Evolutionary conservation across 2,329 filamentous ascomycete species (phyloP), one percentile per base, ranked within the genome.

Genomic region (Didymella segeticola): DNA sequence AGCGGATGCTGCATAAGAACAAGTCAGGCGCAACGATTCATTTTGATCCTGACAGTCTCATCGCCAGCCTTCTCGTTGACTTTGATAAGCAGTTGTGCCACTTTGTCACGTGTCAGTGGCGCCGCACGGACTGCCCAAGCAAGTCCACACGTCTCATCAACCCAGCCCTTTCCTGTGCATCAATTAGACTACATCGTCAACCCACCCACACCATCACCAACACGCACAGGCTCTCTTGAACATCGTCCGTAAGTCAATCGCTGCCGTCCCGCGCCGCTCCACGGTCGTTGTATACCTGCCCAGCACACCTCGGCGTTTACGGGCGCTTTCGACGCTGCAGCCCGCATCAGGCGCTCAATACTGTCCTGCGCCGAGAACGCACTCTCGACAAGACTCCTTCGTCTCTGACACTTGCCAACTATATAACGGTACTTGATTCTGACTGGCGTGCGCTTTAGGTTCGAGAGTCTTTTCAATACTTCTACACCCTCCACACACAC

Each of bases 161-260:
- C 64, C 69, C 67, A 70, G 69, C 70, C 66, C 70, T 62, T 66
- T 69, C 67, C 67, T 67, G 69, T 69, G 70, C 71, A 73, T 72
- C 71, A 70, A 67, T 71, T 72, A 75, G 66, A 74, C 65, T 66
- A 63, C 72, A 69, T 67, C 68, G 51, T 69, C 69, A 63, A 66
- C 61, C 63, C 62, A 64, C 66, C 58, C 62, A 61, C 66, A 60
- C 67, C 70, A 73, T 73, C 69, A 60, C 64, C 64, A 68, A 68
- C 67, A 60, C 65, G 68, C 55, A 57, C 66, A 53, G 63, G 53
- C 64, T 64, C 69, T 73, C 69, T 72, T 71, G 69, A 69, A 68
- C 71, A 63, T 46, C 51, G 53, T 48, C 57, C 59, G 72, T 75
- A 74, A 75, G 72, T 74, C 56, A 57, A 58, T 58, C 59, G 54